Base-by-base conservation (phyloP, 148 eudicot species). In the Polygonum aviculare region DNA sequence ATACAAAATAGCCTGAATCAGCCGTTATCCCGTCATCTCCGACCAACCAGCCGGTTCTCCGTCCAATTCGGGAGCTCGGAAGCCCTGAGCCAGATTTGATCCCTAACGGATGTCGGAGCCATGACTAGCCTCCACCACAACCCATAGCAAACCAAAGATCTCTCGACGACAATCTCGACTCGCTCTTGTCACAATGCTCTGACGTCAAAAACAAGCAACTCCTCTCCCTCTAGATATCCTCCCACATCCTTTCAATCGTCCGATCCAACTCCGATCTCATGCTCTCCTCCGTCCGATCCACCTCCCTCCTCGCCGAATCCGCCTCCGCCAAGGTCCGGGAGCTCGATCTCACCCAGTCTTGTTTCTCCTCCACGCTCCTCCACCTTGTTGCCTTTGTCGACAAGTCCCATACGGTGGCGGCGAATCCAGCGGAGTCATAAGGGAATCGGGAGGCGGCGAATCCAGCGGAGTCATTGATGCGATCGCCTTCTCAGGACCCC, bases 71-170 rank as follows among this genome's bases (percentile, higher is more conserved):
- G 92, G 0, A 82, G 82, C 3, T 79, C 87, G 0, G 90, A 86
- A 69, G 84, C 91, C 7, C 81, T 93, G 0, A 73, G 85, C n/a
- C 79, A 81, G 50, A 83, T 93, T 16, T 82, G 82, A 10, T 82
- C 86, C 67, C 91, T 93, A 3, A 90, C 97, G 16, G 98, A 93
- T 78, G 97, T 93, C 9, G 88, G 88, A 7, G 77, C 94, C 15
- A 90, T 93, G 83, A 93, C 97, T 2, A 90, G 98, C 12, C 87
- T 90, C 76, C 97, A 90, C 83, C 98, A 93, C 94, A 94, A 63
- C 87, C 91, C 88, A 88, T 90, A 3, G 98, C 98, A 3, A 86
- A 93, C 84, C 98, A 93, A 65, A 86, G 98, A 19, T 83, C 88
- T 54, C 86, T 91, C 74, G 98, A 93, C 77, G 77, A 82, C 31